Conservation (phyloP, 495 filamentous ascomycete genomes). For the Penicillium ucsense region DNA sequence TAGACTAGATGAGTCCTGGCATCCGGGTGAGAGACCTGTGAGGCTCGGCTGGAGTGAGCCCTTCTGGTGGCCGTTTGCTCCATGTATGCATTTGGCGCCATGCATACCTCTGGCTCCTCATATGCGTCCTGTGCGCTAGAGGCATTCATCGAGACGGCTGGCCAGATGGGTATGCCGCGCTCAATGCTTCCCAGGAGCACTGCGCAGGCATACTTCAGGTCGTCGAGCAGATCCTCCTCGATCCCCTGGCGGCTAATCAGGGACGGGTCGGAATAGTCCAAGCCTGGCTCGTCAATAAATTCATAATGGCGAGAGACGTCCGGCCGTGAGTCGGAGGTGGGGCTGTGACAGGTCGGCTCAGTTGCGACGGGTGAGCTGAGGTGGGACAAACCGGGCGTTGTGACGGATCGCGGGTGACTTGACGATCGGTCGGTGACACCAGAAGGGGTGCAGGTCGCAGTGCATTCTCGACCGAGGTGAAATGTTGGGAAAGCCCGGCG, state of each 20-base stretch:
- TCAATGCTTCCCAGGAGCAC: constrained; percentile 18
- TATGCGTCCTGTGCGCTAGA: no score
- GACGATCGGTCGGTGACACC: constrained; percentile 1
- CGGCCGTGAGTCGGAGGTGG: neutral
- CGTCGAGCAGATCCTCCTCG: constrained; percentile 13
- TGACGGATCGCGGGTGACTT: constrained; percentile 15
- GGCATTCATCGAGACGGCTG: no score
- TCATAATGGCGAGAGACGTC: constrained; percentile 4
- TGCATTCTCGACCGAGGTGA: constrained; percentile 2
- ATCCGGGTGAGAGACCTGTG: no score
- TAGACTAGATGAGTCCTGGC: no score
- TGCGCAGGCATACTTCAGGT: constrained; percentile 16
- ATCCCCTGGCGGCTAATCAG: constrained; percentile 13
- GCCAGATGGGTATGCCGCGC: constrained; percentile 15
- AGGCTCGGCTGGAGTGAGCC: no score
- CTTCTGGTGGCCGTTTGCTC: no score
- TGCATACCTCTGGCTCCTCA: no score
- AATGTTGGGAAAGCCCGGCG: constrained; percentile 15
- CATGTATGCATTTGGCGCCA: no score
- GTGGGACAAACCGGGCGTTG: constrained; percentile 9
- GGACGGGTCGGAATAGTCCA: constrained; percentile 13
- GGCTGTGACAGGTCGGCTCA: constrained; percentile 1
- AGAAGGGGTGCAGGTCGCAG: constrained; percentile 6
- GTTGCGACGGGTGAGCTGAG: neutral
- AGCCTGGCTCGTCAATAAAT: constrained; percentile 18